phyloP scores from a whole-genome alignment of 2,329 filamentous ascomycete species.

The Graphilbum fragrans region DNA sequence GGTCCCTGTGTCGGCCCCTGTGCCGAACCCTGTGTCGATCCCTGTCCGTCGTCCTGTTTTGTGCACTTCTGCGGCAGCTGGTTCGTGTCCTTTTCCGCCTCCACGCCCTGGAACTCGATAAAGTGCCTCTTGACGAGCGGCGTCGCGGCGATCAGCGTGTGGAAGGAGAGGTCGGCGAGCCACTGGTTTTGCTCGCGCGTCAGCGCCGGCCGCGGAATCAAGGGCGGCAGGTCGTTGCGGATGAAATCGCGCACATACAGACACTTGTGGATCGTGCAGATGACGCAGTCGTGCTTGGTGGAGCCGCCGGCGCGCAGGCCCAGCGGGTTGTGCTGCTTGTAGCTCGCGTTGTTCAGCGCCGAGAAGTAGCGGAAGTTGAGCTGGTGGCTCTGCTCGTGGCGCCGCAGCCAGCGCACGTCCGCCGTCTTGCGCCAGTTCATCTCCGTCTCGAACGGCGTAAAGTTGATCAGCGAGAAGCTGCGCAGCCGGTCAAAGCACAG shows the following conservation, averaged over 20 bases:
- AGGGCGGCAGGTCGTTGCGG: neutral
- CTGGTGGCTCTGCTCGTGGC: slow-evolving; percentile 2
- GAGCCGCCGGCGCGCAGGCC: slow-evolving; percentile 1
- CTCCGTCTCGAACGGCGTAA: slow-evolving; percentile 6
- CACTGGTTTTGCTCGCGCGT: slow-evolving; percentile 3
- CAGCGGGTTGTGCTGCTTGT: slow-evolving; percentile 1
- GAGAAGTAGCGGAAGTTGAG: slow-evolving; percentile 7
- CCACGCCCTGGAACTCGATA: neutral
- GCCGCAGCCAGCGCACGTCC: slow-evolving; percentile 7
- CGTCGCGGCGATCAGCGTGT: slow-evolving; percentile 5
- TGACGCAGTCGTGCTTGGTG: slow-evolving; percentile 10
- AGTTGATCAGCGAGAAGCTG: slow-evolving; percentile 10
- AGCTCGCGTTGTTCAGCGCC: slow-evolving; percentile 5
- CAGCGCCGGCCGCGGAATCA: neutral
- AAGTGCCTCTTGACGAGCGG: neutral
- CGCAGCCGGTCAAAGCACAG: slow-evolving; percentile 10
- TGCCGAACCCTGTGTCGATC: no score
- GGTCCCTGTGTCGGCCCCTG: no score
- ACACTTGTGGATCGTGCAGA: slow-evolving; percentile 12
- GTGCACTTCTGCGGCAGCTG: neutral
- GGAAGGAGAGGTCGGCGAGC: slow-evolving; percentile 2
- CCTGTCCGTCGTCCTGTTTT: no score
- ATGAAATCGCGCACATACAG: slow-evolving; percentile 7
- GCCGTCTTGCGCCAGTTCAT: slow-evolving; percentile 5
- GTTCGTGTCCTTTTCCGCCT: neutral